Percentiles rank a stretch among this genome's conserved stretches.
Evolutionary conservation across 2,329 filamentous ascomycete species (phyloP).

Genomic region (Onygenales sp.): DNA sequence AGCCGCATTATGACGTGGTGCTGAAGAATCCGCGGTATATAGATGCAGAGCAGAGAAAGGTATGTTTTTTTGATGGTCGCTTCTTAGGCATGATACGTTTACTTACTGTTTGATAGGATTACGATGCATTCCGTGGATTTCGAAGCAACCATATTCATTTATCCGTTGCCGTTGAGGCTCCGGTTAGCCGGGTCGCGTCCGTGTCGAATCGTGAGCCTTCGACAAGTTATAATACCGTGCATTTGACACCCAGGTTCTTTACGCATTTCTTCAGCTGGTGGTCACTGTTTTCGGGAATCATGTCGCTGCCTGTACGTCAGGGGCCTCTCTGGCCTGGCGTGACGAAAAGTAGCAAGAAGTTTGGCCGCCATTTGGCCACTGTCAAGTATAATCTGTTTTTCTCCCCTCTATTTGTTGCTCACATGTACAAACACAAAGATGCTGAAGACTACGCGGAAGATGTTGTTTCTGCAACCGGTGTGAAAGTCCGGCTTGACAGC

Average conservation of each 20-base stretch:
- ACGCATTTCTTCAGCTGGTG: constrained; percentile 98
- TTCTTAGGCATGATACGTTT: background rate
- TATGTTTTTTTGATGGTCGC: constrained; percentile 16
- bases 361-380: constrained; percentile 90
- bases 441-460: constrained; percentile 71
- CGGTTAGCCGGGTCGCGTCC: constrained; percentile 77
- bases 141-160: constrained; percentile 94
- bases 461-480: constrained; percentile 81
- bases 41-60: constrained; percentile 44
- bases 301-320: constrained; percentile 90
- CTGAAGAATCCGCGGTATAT: constrained; percentile 72
- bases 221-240: constrained; percentile 90
- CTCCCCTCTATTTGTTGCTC: constrained; percentile 86
- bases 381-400: constrained; percentile 95
- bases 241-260: constrained; percentile 90
- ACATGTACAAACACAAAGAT: constrained; percentile 98
- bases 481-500: constrained; percentile 91
- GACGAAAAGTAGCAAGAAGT: constrained; percentile 97
- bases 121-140: constrained; percentile 96
- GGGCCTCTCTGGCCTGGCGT: constrained; percentile 82
- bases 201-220: constrained; percentile 65
- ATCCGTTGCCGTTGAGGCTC: constrained; percentile 82
- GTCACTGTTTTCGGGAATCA: constrained; percentile 88
- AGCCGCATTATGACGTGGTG: constrained; percentile 83
- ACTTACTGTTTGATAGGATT: constrained; percentile 38